These are phyloP conservation scores for Vanrija sp. DNA, from an alignment of 1,284 basidiomycete genomes.

Conservation along the genomic window DNA sequence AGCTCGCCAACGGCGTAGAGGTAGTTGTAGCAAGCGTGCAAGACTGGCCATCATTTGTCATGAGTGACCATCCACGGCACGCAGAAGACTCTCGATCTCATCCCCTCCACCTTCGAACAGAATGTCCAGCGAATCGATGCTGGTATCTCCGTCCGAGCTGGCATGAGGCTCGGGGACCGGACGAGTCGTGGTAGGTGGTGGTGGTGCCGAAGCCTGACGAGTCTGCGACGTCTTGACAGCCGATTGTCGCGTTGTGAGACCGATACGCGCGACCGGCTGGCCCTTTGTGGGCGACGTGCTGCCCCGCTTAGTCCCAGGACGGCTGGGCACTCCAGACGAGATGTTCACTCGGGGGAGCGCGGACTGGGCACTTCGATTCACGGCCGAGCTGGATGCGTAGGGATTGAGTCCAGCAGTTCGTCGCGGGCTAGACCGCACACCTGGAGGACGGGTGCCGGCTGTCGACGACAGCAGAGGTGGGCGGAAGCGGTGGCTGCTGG, in stretches of 20 bases:
- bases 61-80: conserved; percentile 17
- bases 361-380: too few relatives aligned
- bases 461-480: too few relatives aligned
- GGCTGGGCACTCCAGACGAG: neutral
- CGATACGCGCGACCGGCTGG: neutral
- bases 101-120: conserved; percentile 27
- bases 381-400: too few relatives aligned
- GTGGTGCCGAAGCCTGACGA: neutral
- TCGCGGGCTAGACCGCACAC: conserved; percentile 8
- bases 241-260: too few relatives aligned
- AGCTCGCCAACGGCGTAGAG: too few relatives aligned
- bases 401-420: neutral
- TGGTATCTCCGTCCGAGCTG: conserved; percentile 25
- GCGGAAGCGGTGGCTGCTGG: neutral
- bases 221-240: neutral
- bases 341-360: too few relatives aligned
- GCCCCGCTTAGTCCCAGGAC: neutral
- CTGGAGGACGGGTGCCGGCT: neutral
- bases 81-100: conserved; percentile 27
- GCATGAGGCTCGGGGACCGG: neutral
- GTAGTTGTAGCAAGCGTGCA: too few relatives aligned
- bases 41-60: too few relatives aligned
- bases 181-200: neutral
- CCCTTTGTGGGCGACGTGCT: neutral
- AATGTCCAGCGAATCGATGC: conserved; percentile 35